Conservation (phyloP, 208 protist species). For the Wallacemonas collosoma region DNA sequence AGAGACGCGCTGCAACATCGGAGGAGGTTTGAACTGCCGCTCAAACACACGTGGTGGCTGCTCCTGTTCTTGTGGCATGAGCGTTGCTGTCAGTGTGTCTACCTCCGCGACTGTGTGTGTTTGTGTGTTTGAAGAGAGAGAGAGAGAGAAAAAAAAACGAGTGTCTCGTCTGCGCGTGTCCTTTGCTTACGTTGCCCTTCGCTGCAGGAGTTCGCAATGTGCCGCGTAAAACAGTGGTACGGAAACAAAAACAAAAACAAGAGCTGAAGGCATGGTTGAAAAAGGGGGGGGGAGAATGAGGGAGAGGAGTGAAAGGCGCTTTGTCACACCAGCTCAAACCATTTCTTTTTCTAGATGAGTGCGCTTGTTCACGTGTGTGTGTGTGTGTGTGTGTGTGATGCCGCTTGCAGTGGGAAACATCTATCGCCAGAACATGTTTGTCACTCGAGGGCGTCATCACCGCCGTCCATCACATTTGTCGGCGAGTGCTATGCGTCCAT, state of each 20-base stretch:
- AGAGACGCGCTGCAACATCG: constrained; percentile 23
- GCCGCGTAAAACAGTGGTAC: too few relatives aligned
- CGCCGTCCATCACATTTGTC: too few relatives aligned
- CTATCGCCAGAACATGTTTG: not conserved
- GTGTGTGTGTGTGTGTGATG: not conserved
- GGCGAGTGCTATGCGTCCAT: too few relatives aligned
- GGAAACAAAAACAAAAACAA: constrained; percentile 16
- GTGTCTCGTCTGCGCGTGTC: not conserved
- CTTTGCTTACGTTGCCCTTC: not conserved
- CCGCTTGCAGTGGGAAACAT: not conserved
- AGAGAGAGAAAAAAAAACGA: constrained; percentile 19
- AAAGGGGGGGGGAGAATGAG: constrained; percentile 7
- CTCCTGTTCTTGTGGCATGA: not conserved
- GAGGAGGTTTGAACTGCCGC: not conserved
- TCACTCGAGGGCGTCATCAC: not conserved
- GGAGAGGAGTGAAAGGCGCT: too few relatives aligned
- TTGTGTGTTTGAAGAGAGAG: not conserved
- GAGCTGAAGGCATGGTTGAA: not conserved
- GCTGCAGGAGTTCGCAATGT: too few relatives aligned
- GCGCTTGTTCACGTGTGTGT: not conserved
- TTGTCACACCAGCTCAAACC: too few relatives aligned
- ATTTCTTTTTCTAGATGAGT: not conserved
- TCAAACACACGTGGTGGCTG: constrained; percentile 12
- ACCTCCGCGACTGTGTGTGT: not conserved
- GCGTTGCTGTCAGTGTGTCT: not conserved